These are phyloP conservation scores for Eucalyptus erythrocorys DNA, from an alignment of 345 rosid species.

Conservation along the genomic window DNA sequence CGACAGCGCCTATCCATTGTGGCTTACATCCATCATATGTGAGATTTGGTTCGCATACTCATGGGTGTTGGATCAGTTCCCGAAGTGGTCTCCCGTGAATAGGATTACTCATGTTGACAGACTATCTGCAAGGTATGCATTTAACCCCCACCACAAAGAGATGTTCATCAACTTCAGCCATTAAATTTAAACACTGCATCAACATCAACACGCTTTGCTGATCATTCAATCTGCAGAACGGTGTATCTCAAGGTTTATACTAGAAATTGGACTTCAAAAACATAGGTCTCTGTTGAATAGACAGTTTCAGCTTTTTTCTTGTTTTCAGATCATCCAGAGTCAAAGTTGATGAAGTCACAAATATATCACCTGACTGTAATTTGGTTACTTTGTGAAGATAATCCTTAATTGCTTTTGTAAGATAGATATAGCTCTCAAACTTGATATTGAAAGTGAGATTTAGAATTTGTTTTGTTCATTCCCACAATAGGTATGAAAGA, in stretches of 20 bases:
- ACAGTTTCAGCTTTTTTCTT: neutral
- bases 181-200: neutral
- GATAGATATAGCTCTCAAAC: neutral
- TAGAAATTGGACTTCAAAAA: neutral
- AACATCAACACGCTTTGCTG: neutral
- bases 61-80: slow-evolving; percentile 99
- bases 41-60: slow-evolving; percentile 99
- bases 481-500: slow-evolving; percentile 60
- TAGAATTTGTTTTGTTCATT: neutral
- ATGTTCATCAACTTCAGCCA: neutral
- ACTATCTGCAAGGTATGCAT: slow-evolving; percentile 71
- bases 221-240: neutral
- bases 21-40: slow-evolving; percentile 97
- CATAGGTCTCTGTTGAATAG: neutral
- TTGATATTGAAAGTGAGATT: neutral
- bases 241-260: neutral
- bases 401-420: neutral
- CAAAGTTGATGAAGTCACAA: neutral
- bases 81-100: slow-evolving; percentile 89
- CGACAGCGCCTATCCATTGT: slow-evolving; percentile 67
- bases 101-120: slow-evolving; percentile 56
- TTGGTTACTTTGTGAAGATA: neutral
- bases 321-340: neutral
- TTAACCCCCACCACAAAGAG: neutral
- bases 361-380: neutral